These are phyloP conservation scores for Penicillium paxilli DNA, from an alignment of 495 filamentous ascomycete species.

Conservation along the genomic window DNA sequence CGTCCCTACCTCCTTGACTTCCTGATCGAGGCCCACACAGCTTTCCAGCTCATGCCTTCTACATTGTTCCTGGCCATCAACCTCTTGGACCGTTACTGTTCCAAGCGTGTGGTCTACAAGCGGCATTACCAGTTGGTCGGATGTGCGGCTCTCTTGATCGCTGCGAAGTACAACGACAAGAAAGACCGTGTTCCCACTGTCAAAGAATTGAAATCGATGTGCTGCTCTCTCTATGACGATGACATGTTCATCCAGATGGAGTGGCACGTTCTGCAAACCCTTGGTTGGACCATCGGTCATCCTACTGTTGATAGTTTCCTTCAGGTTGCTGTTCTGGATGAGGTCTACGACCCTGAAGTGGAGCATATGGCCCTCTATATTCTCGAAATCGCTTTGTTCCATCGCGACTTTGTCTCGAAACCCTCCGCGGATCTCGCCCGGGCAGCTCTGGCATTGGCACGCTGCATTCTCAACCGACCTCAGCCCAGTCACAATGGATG, in stretches of 20 bases:
- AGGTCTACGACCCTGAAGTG: constrained; percentile 72
- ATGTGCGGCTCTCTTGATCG: constrained; percentile 93
- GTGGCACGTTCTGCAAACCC: constrained; percentile 98
- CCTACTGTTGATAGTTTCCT: constrained; percentile 93
- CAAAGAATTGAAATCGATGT: constrained; percentile 96
- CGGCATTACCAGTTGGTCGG: constrained; percentile 98
- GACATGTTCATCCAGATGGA: constrained; percentile 99
- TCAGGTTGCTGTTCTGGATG: constrained; percentile 68
- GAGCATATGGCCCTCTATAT: constrained; percentile 95
- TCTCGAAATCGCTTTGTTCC: constrained; percentile 90
- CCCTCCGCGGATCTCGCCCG: constrained; percentile 88
- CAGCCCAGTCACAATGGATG: constrained; percentile 75
- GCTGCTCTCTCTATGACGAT: constrained; percentile 95
- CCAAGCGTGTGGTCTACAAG: constrained; percentile 97
- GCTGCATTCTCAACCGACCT: constrained; percentile 79
- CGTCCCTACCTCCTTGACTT: constrained; percentile 97
- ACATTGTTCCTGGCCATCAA: constrained; percentile 96
- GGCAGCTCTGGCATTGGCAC: constrained; percentile 79
- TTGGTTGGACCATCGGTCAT: constrained; percentile 94
- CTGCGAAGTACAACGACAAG: constrained; percentile 97
- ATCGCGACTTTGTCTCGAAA: constrained; percentile 91
- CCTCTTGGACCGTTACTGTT: constrained; percentile 96
- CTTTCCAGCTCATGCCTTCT: constrained; percentile 90
- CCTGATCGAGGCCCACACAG: constrained; percentile 93
- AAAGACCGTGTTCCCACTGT: constrained; percentile 97